A percentile compares a stretch with the other conserved stretches of the same genome.
These are phyloP conservation scores for Exophiala phaeomuriformis DNA, from an alignment of 2,329 filamentous ascomycete genomes.

Conservation along the genomic window DNA sequence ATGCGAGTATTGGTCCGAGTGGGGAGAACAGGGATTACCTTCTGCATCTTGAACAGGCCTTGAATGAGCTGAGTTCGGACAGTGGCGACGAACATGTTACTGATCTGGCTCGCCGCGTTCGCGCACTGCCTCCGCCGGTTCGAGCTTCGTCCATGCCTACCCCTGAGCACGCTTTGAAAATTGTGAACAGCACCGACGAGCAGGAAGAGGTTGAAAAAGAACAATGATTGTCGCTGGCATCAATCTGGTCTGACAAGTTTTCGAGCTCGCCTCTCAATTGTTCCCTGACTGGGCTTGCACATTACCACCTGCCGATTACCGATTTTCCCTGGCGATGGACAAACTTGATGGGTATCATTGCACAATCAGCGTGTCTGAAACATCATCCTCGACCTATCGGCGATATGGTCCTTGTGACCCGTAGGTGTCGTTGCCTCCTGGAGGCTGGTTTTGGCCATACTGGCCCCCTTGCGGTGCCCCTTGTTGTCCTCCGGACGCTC, in stretches of 20 bases:
- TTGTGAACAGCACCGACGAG: conserved; percentile 47
- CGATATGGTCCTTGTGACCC: conserved; percentile 19
- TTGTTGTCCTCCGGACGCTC: too few species aligned
- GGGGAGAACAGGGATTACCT: conserved; percentile 88
- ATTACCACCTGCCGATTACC: neutral
- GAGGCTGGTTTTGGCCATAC: conserved; percentile 17
- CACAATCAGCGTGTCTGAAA: conserved; percentile 1
- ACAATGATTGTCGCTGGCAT: conserved; percentile 11
- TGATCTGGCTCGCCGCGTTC: conserved; percentile 68
- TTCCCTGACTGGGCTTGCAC: neutral
- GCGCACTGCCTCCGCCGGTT: conserved; percentile 43
- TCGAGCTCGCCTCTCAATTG: neutral
- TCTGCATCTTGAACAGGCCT: conserved; percentile 66
- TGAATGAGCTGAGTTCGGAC: conserved; percentile 64
- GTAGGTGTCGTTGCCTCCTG: conserved; percentile 16
- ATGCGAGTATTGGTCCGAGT: conserved; percentile 68
- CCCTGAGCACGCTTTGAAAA: conserved; percentile 37
- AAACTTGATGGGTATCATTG: conserved; percentile 9
- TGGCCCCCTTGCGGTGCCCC: conserved; percentile 16
- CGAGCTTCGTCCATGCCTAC: neutral
- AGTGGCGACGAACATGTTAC: conserved; percentile 78
- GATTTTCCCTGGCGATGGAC: neutral
- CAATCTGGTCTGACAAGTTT: conserved; percentile 9
- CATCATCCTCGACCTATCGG: conserved; percentile 9
- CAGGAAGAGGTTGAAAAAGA: conserved; percentile 53